These are phyloP conservation scores for Rubia yunnanensis DNA, from an alignment of 257 asterid species.

Conservation along the genomic window DNA sequence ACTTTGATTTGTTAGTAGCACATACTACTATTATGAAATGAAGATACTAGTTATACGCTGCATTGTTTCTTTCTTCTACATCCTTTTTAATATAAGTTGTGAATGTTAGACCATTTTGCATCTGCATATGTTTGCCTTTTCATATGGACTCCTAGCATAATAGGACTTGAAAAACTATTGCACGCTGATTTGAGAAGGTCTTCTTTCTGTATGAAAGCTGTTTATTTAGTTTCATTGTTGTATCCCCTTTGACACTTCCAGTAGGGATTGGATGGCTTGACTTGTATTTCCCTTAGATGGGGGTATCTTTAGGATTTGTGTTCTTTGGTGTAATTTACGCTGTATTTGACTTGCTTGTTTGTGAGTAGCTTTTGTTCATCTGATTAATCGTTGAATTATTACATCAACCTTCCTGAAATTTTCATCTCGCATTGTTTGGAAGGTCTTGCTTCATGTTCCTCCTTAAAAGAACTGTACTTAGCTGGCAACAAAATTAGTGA, in stretches of 20 bases:
- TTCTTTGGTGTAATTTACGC: background rate
- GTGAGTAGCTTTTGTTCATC: background rate
- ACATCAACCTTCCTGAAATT: conserved; percentile 1
- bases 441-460: conserved; percentile 91
- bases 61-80: background rate
- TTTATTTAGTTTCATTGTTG: background rate
- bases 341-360: background rate
- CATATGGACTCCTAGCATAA: background rate
- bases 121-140: background rate
- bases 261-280: background rate
- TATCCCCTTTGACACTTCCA: background rate
- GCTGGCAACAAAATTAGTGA: conserved; percentile 97
- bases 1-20: background rate
- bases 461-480: conserved; percentile 81
- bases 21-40: background rate
- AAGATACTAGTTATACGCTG: background rate
- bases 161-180: background rate
- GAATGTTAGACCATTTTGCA: background rate
- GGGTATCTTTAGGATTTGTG: background rate
- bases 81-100: background rate
- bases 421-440: conserved; percentile 11
- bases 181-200: background rate
- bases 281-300: background rate
- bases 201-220: background rate
- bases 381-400: background rate